These are phyloP conservation scores for Alternaria sp. DNA, from an alignment of 2,329 filamentous ascomycete species.

Conservation along the genomic window DNA sequence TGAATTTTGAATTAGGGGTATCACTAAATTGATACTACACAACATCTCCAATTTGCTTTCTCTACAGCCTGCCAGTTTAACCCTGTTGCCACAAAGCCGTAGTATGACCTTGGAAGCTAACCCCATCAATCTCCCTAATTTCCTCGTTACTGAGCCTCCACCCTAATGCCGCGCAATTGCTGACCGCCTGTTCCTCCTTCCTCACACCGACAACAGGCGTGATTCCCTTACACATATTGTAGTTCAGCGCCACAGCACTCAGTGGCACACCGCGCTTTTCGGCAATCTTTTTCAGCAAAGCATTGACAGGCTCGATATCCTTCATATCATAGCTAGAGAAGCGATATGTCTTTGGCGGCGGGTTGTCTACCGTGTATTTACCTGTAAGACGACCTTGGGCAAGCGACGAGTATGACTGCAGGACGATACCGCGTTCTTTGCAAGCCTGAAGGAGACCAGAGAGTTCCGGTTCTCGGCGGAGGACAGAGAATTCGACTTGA, in stretches of 20 bases:
- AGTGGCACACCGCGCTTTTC: slow-evolving; percentile 45
- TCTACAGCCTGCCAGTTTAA: slow-evolving; percentile 18
- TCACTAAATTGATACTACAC: not conserved
- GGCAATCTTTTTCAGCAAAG: slow-evolving; percentile 48
- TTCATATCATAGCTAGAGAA: slow-evolving; percentile 57
- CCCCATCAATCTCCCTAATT: slow-evolving; percentile 52
- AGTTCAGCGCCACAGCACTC: slow-evolving; percentile 56
- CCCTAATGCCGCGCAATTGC: slow-evolving; percentile 52
- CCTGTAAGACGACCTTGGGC: slow-evolving; percentile 45
- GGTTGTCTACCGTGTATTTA: slow-evolving; percentile 49
- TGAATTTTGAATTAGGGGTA: not conserved
- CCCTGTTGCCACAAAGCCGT: slow-evolving; percentile 56
- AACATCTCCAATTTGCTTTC: not conserved
- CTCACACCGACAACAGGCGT: slow-evolving; percentile 55
- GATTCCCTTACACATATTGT: slow-evolving; percentile 55
- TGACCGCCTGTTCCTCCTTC: slow-evolving; percentile 52
- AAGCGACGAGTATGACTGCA: slow-evolving; percentile 55
- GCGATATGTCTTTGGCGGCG: slow-evolving; percentile 48
- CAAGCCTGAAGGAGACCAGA: slow-evolving; percentile 50
- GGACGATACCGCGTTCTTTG: slow-evolving; percentile 51
- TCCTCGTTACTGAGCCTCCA: slow-evolving; percentile 55
- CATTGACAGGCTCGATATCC: slow-evolving; percentile 51
- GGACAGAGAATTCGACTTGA: slow-evolving; percentile 56
- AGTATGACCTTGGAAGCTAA: slow-evolving; percentile 35
- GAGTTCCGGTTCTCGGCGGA: slow-evolving; percentile 54